Base-by-base conservation (phyloP, 106 monocot species). In the Hemerocallis citrina region DNA sequence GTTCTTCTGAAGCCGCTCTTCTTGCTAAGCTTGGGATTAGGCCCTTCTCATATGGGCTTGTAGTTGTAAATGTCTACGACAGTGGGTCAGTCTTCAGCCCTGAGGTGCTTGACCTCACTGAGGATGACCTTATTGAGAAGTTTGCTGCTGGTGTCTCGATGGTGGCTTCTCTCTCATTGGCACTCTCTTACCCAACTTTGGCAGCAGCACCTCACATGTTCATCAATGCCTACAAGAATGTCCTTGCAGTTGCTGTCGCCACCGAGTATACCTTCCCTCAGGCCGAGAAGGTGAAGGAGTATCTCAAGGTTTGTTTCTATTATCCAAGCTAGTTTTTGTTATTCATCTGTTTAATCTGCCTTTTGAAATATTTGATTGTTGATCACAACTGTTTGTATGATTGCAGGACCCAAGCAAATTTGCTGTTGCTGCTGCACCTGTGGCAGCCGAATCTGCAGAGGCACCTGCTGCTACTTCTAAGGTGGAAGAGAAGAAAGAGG, bases 31-130 rank as follows among this genome's bases (percentile, higher is more conserved):
- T 89, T 33, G 93, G 88, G 19, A 93, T 93, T 14, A 73, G 93
- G 65, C 93, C 93, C 6, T 93, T 93, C 82, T 93, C 89, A 0
- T 93, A 93, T 56, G 93, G 88, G 15, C 93, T 93, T 21, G 56
- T 89, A 6, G 81, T 89, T 9, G 9, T 41, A 6, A 63, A 64
- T 34, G 93, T 88, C 0, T 93, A 93, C 21, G 89, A 89, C 3
- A 74, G 64, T 63, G 93, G 89, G 2, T 93, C 93, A 0, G 88
- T 88, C 31, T 93, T 85, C 63, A 77, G 80, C 15, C 89, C 93
- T 5, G 79, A 89, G 51, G 85, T 93, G 28, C 64, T 93, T 2
- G 79, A 89, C 54, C 80, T 93, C 32, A 85, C 89, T 0, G 93
- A 93, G 14, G 93, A 89, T 16, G 93, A 93, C 57, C 77, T 93